These are phyloP conservation scores for Chionographis japonica DNA, from an alignment of 106 monocot genomes.

Conservation along the genomic window DNA sequence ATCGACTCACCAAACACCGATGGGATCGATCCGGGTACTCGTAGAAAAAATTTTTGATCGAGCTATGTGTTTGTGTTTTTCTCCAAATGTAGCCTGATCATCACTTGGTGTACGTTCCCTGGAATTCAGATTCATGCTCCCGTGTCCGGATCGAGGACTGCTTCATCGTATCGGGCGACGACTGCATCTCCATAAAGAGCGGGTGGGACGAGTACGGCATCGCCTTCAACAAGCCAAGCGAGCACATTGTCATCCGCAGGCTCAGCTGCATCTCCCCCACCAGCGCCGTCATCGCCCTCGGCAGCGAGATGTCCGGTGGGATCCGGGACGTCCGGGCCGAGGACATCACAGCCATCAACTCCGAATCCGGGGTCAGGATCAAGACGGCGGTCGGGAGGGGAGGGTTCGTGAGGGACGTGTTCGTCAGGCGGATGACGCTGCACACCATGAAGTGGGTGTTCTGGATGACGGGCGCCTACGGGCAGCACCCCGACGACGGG, in stretches of 20 bases:
- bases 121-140: constrained; percentile 23
- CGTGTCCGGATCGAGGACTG: constrained; percentile 35
- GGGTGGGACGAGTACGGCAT: constrained; percentile 43
- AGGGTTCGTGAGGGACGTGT: constrained; percentile 27
- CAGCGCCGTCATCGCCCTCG: constrained; percentile 32
- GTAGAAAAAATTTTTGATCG: too few relatives aligned
- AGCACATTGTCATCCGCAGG: constrained; percentile 24
- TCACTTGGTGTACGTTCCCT: too few relatives aligned
- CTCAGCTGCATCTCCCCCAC: constrained; percentile 39
- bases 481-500: constrained; percentile 24
- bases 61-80: too few relatives aligned
- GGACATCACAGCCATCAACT: constrained; percentile 32
- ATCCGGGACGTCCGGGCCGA: constrained; percentile 30
- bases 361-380: constrained; percentile 30
- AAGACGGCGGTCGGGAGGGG: constrained; percentile 29
- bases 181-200: constrained; percentile 30
- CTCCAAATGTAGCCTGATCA: too few relatives aligned
- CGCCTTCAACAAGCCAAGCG: constrained; percentile 20
- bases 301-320: constrained; percentile 41
- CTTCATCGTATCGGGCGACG: constrained; percentile 35
- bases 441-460: constrained; percentile 43
- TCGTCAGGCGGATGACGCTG: constrained; percentile 13
- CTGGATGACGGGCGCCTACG: constrained; percentile 34
- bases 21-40: constrained; percentile 59
- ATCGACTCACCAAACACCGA: constrained; percentile 61